Conservation (phyloP, 2,329 filamentous ascomycete species). For the Monascus ruber region DNA sequence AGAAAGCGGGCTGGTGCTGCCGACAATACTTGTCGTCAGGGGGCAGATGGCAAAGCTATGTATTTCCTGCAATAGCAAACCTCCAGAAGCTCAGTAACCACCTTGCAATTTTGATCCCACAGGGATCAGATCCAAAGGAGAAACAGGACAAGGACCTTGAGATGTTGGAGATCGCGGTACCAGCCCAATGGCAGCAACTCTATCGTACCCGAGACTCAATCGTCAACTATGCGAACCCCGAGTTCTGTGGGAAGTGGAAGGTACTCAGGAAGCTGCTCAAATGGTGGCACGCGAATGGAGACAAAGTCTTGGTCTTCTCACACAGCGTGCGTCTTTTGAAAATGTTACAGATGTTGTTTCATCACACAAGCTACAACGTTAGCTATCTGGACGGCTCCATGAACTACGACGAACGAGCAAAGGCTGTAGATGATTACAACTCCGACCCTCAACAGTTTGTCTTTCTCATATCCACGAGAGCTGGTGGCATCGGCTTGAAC, state of each 20-base stretch:
- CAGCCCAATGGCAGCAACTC: constrained; percentile 61
- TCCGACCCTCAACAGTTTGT: constrained; percentile 78
- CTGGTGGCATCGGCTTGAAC: constrained; percentile 87
- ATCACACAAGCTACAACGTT: constrained; percentile 78
- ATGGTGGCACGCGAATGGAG: constrained; percentile 80
- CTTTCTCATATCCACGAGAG: constrained; percentile 88
- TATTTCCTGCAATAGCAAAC: constrained; percentile 74
- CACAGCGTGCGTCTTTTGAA: constrained; percentile 77
- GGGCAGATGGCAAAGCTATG: constrained; percentile 58
- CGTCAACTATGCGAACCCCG: constrained; percentile 67
- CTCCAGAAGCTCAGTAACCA: constrained; percentile 88
- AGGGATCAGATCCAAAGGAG: constrained; percentile 49
- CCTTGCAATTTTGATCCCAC: constrained; percentile 73
- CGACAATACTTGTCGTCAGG: constrained; percentile 48
- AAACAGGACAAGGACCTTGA: constrained; percentile 70
- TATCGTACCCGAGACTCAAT: constrained; percentile 69
- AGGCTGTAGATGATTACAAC: constrained; percentile 83
- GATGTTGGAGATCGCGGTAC: constrained; percentile 62
- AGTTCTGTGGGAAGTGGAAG: constrained; percentile 96
- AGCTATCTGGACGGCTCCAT: constrained; percentile 83
- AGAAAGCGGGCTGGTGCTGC: constrained; percentile 75
- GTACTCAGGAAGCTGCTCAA: constrained; percentile 74
- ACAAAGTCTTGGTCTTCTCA: constrained; percentile 93
- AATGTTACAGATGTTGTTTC: constrained; percentile 76
- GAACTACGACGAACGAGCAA: constrained; percentile 69